Evolutionary conservation across 441 rosid species (phyloP).

Genomic region (Mallotus japonicus): DNA sequence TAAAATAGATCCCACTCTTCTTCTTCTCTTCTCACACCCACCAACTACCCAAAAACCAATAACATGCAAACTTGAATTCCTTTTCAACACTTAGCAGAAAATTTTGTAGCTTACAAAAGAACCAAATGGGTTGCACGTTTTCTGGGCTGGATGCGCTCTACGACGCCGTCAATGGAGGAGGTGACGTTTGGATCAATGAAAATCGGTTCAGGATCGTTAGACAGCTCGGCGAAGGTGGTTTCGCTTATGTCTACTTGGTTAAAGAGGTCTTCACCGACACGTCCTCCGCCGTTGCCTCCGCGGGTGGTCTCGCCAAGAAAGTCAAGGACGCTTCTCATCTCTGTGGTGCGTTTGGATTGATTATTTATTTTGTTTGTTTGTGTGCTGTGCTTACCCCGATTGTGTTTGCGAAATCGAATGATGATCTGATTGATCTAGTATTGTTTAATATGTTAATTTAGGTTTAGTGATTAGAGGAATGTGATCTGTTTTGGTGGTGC

Average conservation of each 20-base stretch:
- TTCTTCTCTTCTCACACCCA: too few relatives aligned
- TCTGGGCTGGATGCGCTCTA: constrained; percentile 92
- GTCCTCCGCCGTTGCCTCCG: constrained; percentile 31
- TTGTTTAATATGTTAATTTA: not conserved
- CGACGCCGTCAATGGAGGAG: constrained; percentile 90
- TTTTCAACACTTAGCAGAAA: too few relatives aligned
- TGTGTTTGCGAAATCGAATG: too few relatives aligned
- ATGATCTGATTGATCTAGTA: constrained; percentile 10
- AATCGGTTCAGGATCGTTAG: constrained; percentile 78
- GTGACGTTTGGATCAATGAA: constrained; percentile 98
- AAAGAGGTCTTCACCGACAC: constrained; percentile 67
- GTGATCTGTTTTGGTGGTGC: constrained; percentile 19
- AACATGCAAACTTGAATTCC: too few relatives aligned
- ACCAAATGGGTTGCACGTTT: constrained; percentile 81
- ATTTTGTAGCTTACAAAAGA: too few relatives aligned
- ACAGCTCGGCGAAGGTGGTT: constrained; percentile 99
- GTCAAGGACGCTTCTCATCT: constrained; percentile 90
- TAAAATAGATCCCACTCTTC: too few relatives aligned
- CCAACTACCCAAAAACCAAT: too few relatives aligned
- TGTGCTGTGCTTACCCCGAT: not conserved
- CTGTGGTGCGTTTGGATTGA: constrained; percentile 50
- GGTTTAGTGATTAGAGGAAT: not conserved
- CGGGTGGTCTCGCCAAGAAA: constrained; percentile 61
- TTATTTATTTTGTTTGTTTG: not conserved
- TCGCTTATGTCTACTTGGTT: constrained; percentile 80